Conservation (phyloP, 1,284 basidiomycete species). For the Takashimella tepidaria region DNA sequence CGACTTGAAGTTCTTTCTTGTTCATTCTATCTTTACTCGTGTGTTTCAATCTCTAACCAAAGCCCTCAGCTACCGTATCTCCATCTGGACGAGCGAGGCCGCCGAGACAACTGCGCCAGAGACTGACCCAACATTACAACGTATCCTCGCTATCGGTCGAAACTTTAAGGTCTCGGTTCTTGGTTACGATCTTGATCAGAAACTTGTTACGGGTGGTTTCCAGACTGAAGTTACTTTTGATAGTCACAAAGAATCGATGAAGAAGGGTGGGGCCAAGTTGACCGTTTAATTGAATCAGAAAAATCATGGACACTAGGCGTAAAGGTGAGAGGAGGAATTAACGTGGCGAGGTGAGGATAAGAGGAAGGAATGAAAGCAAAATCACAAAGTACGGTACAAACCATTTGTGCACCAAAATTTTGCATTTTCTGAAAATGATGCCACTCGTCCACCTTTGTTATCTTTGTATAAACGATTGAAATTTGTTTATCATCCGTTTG, state of each 20-base stretch:
- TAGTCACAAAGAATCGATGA: conserved; percentile 91
- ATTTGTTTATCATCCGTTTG: too few species aligned
- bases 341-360: too few species aligned
- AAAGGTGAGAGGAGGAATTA: too few species aligned
- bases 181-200: conserved; percentile 68
- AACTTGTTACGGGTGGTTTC: conserved; percentile 62
- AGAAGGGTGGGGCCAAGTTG: conserved; percentile 58
- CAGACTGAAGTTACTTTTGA: conserved; percentile 91
- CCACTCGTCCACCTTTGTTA: too few species aligned
- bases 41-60: neutral
- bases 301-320: too few species aligned
- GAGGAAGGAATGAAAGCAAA: too few species aligned
- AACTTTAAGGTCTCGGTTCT: conserved; percentile 91
- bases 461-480: too few species aligned
- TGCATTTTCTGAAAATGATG: too few species aligned
- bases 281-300: too few species aligned
- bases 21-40: neutral
- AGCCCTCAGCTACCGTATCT: conserved; percentile 66
- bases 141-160: conserved; percentile 67
- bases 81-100: conserved; percentile 90
- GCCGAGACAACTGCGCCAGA: conserved; percentile 50
- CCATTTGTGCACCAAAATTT: too few species aligned
- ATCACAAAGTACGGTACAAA: too few species aligned
- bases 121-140: conserved; percentile 54
- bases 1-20: neutral